A percentile compares a stretch with the other conserved stretches of the same genome.
Conservation (phyloP, 1,139 yeast genomes). For the Taphrina sp. region DNA sequence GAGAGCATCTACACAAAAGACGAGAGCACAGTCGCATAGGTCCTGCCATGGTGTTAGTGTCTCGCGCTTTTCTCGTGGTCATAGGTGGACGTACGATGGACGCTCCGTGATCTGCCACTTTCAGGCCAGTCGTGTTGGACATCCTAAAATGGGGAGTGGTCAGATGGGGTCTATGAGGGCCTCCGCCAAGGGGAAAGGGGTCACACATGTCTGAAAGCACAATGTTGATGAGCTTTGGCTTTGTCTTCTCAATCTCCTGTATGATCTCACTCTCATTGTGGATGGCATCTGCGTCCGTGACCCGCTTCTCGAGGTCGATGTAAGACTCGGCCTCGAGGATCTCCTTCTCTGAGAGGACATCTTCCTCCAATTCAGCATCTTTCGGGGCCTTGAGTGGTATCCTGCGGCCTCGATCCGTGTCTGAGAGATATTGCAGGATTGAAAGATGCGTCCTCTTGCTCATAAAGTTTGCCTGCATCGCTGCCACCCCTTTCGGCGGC, state of each 20-base stretch:
- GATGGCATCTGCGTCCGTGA: constrained; percentile 19
- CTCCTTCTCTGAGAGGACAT: constrained; percentile 28
- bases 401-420: constrained; percentile 42
- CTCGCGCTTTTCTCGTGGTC: neutral
- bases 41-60: constrained; percentile 49
- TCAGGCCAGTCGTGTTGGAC: constrained; percentile 67
- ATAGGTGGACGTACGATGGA: constrained; percentile 50
- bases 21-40: constrained; percentile 84
- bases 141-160: constrained; percentile 75
- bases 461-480: constrained; percentile 83
- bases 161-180: constrained; percentile 60
- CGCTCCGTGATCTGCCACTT: constrained; percentile 59
- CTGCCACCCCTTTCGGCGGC: constrained; percentile 76
- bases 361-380: constrained; percentile 20
- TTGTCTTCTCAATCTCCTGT: constrained; percentile 19
- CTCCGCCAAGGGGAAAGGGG: constrained; percentile 67
- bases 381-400: constrained; percentile 17
- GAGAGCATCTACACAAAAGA: constrained; percentile 67
- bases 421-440: constrained; percentile 55
- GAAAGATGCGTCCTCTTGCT: constrained; percentile 63
- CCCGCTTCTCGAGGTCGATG: constrained; percentile 33
- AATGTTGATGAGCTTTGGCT: constrained; percentile 52
- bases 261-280: constrained; percentile 13
- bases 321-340: constrained; percentile 28
- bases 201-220: constrained; percentile 85